Evolutionary conservation across 2,329 filamentous ascomycete genomes (phyloP).

Genomic region (Xylaria sp.): DNA sequence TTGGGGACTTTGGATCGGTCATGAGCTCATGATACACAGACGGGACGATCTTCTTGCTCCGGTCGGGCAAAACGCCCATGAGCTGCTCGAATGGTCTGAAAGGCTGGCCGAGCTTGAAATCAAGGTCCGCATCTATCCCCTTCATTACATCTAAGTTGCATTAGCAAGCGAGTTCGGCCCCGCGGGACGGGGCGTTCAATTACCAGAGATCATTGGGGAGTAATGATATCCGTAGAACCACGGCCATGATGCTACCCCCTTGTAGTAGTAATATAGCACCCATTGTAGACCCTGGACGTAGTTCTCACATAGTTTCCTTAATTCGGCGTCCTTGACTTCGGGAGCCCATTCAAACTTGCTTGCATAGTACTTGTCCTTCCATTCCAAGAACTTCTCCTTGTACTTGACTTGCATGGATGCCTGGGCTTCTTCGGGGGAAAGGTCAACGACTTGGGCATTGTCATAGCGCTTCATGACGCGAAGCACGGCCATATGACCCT

Average conservation of each 20-base stretch:
- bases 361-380: slow-evolving; percentile 94
- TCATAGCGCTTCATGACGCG: slow-evolving; percentile 90
- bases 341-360: slow-evolving; percentile 87
- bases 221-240: slow-evolving; percentile 99
- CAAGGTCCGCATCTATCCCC: slow-evolving; percentile 82
- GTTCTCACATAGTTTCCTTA: slow-evolving; percentile 85
- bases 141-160: slow-evolving; percentile 74
- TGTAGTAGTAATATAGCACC: slow-evolving; percentile 98
- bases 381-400: slow-evolving; percentile 83
- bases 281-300: slow-evolving; percentile 97
- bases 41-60: slow-evolving; percentile 96
- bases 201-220: slow-evolving; percentile 90
- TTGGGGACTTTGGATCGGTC: slow-evolving; percentile 87
- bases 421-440: slow-evolving; percentile 78
- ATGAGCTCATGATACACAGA: slow-evolving; percentile 86
- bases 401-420: slow-evolving; percentile 82
- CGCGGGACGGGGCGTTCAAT: slow-evolving; percentile 4
- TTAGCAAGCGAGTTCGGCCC: slow-evolving; percentile 19
- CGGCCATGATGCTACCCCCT: slow-evolving; percentile 95
- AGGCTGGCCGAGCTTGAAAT: slow-evolving; percentile 92
- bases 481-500: slow-evolving; percentile 82
- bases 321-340: slow-evolving; percentile 73
- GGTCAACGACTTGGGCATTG: slow-evolving; percentile 81
- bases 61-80: slow-evolving; percentile 96
- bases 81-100: slow-evolving; percentile 95